Conservation (phyloP, 441 rosid genomes). For the Adansonia madagascariensis region DNA sequence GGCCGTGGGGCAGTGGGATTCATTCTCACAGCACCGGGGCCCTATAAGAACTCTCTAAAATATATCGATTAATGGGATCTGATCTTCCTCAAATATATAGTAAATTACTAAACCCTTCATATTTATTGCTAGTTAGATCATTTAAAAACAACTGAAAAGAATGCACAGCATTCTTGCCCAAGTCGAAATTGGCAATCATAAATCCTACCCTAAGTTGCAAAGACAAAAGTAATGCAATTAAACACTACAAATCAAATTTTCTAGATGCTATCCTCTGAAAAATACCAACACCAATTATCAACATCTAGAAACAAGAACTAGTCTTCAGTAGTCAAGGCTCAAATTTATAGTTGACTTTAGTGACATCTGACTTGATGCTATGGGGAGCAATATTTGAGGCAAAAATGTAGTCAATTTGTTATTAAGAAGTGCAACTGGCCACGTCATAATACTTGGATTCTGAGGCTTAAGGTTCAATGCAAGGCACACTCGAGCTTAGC, state of each 20-base stretch:
- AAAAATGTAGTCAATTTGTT: background rate
- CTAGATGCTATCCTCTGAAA: background rate
- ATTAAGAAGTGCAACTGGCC: constrained; percentile 4
- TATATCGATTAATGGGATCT: background rate
- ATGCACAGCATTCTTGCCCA: background rate
- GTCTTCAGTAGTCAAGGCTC: background rate
- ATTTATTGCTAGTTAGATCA: constrained; percentile 14
- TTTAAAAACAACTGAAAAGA: constrained; percentile 16
- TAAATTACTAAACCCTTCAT: background rate
- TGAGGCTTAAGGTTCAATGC: background rate
- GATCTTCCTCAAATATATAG: background rate
- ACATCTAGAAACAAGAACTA: background rate
- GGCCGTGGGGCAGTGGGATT: background rate
- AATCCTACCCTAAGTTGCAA: background rate
- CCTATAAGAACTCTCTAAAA: background rate
- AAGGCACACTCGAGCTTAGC: constrained; percentile 16
- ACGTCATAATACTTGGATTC: background rate
- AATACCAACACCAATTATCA: background rate
- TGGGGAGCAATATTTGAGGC: background rate
- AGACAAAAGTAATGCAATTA: background rate
- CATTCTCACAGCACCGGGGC: background rate
- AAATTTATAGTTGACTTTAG: background rate
- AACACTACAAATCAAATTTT: background rate
- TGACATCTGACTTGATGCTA: background rate
- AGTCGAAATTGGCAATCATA: background rate